phyloP scores from a whole-genome alignment of 192 early-diverging fungal genomes.

The Coemansia sp. region DNA sequence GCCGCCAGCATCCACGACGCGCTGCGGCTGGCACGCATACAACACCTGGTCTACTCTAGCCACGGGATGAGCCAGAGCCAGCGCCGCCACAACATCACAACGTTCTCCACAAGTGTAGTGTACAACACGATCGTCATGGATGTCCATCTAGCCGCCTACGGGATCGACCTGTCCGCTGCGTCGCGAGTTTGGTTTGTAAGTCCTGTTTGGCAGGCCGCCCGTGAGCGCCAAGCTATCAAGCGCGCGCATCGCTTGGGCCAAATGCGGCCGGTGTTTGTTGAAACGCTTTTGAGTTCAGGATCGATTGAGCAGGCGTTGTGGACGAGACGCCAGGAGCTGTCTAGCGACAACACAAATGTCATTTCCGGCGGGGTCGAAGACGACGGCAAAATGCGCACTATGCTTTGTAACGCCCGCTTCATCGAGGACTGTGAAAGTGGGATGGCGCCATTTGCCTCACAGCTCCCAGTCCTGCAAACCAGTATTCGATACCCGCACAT shows the following conservation, averaged over 20 bases:
- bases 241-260: constrained; percentile 83
- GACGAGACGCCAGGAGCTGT: constrained; percentile 42
- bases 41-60: constrained; percentile 43
- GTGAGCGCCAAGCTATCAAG: constrained; percentile 81
- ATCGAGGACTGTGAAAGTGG: constrained; percentile 3
- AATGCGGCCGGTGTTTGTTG: constrained; percentile 40
- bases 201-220: constrained; percentile 70
- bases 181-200: constrained; percentile 71
- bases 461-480: constrained; percentile 16
- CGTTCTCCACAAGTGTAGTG: constrained; percentile 42
- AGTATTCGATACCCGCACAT: constrained; percentile 29
- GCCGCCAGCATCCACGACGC: constrained; percentile 33
- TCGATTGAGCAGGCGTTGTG: constrained; percentile 48
- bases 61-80: constrained; percentile 37
- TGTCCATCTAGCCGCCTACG: constrained; percentile 63
- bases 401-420: constrained; percentile 42
- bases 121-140: constrained; percentile 53
- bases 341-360: constrained; percentile 10
- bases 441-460: constrained; percentile 9
- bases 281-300: constrained; percentile 40
- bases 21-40: constrained; percentile 34
- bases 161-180: constrained; percentile 75
- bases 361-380: constrained; percentile 41
- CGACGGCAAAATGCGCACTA: constrained; percentile 47
- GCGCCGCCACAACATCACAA: constrained; percentile 49